Conservation (phyloP, 148 eudicot genomes). For the Agrostemma githago region DNA sequence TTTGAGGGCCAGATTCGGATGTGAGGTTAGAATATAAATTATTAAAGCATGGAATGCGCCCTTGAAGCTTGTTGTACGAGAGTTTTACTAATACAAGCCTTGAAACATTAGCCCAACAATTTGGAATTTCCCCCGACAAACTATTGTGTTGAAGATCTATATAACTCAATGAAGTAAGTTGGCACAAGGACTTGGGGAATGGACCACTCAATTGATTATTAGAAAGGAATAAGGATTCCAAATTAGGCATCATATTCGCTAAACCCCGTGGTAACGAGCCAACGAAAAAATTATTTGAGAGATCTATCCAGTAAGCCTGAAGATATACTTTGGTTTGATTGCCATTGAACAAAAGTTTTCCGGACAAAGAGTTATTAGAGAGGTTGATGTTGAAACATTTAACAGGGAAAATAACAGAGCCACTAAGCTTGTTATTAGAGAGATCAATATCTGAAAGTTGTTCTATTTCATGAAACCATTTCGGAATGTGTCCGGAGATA, state of each 20-base stretch:
- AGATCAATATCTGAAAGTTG: background rate
- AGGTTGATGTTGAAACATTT: too few species aligned
- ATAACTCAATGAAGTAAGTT: background rate
- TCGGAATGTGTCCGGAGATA: conserved; percentile 18
- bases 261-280: conserved; percentile 1
- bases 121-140: conserved; percentile 14
- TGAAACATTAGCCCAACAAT: conserved; percentile 4
- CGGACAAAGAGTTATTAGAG: too few species aligned
- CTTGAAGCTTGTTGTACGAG: conserved; percentile 21
- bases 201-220: conserved; percentile 11
- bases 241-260: background rate
- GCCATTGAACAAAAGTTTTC: too few species aligned
- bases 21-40: too few species aligned
- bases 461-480: conserved; percentile 13
- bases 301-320: background rate
- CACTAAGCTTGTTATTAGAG: too few species aligned
- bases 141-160: conserved; percentile 12
- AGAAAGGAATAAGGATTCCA: background rate
- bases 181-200: conserved; percentile 16
- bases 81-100: background rate
- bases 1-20: too few species aligned
- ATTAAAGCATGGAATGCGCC: conserved; percentile 16
- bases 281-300: conserved; percentile 4
- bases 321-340: background rate
- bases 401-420: too few species aligned